Conservation (phyloP, 331 rosid genomes). For the Malus hybrid region DNA sequence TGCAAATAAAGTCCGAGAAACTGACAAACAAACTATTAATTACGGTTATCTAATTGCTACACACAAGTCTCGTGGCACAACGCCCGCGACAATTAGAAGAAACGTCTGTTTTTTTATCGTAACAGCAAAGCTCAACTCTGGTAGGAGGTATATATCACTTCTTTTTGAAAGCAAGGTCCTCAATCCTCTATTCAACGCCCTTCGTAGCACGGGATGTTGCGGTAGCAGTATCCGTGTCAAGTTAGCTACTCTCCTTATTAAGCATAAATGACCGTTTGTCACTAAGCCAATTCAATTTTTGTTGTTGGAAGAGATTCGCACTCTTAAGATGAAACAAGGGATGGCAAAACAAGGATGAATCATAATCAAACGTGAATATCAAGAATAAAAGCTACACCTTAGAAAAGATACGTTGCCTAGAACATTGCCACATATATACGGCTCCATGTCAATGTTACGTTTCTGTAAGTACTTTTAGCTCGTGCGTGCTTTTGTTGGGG, state of each 20-base stretch:
- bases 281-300: not conserved
- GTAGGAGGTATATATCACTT: slow-evolving; percentile 15
- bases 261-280: not conserved
- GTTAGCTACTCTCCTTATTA: not conserved
- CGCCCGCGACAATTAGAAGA: not conserved
- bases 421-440: no score
- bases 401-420: no score
- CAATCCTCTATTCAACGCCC: not conserved
- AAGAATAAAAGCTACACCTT: no score
- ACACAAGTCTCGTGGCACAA: not conserved
- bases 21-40: not conserved
- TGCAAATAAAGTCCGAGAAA: not conserved
- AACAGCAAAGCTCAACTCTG: slow-evolving; percentile 22
- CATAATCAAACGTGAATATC: no score
- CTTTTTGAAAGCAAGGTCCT: not conserved
- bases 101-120: slow-evolving; percentile 9
- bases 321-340: no score
- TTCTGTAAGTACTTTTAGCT: no score
- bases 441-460: no score
- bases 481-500: no score
- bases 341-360: no score
- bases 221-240: no score
- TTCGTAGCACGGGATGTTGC: not conserved
- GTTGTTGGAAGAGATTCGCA: not conserved
- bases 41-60: not conserved